Evolutionary conservation across 176 grass and related monocot species (phyloP).

Genomic region (Pharus latifolius): DNA sequence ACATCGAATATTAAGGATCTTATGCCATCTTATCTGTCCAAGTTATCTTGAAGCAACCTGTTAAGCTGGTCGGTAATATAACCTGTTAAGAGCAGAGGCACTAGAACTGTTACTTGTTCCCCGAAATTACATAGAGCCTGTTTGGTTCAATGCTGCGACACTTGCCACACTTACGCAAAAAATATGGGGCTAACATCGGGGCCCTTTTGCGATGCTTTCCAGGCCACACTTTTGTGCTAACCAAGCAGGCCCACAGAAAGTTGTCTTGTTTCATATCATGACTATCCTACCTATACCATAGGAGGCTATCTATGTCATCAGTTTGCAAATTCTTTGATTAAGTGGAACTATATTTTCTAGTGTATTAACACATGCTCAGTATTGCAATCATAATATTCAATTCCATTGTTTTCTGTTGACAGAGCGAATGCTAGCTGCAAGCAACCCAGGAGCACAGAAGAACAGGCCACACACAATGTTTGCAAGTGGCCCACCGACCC

Average conservation of each 20-base stretch:
- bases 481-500: constrained; percentile 71
- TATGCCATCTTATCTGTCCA: neutral
- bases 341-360: neutral
- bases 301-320: neutral
- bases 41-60: no score
- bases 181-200: no score
- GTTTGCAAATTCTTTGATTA: neutral
- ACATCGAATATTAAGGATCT: neutral
- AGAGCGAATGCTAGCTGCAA: constrained; percentile 66
- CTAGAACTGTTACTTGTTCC: neutral
- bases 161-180: no score
- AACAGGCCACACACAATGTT: constrained; percentile 84
- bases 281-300: neutral
- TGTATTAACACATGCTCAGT: neutral
- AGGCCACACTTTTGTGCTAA: no score
- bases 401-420: neutral
- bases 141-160: no score
- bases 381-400: neutral
- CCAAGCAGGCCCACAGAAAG: no score
- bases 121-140: no score
- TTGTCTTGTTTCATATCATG: neutral
- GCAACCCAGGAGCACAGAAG: constrained; percentile 71
- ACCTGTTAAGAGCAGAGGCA: neutral
- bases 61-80: no score
- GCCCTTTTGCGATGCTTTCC: no score